A percentile compares a stretch with the other conserved stretches of the same genome.
phyloP scores from a whole-genome alignment of 805 yeast genomes.

The Naumovozyma castellii region DNA sequence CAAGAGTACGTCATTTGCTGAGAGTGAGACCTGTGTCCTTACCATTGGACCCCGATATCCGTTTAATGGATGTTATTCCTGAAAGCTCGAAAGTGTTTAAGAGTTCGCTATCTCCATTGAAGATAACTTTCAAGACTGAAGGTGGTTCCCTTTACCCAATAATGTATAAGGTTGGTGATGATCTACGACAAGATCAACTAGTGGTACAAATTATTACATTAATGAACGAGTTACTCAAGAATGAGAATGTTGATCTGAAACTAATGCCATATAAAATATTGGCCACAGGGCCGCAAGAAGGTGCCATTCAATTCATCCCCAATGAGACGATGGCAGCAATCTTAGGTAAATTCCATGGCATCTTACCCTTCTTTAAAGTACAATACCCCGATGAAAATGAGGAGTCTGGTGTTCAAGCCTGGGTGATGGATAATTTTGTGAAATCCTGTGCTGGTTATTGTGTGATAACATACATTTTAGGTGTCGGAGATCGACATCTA shows the following conservation, averaged over 20 bases:
- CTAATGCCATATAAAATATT: constrained; percentile 82
- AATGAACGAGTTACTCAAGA: constrained; percentile 80
- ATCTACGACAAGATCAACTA: constrained; percentile 89
- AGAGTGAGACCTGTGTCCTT: constrained; percentile 46
- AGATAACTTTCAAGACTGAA: constrained; percentile 61
- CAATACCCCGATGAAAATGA: constrained; percentile 48
- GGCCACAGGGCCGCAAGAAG: constrained; percentile 86
- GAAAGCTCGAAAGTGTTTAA: constrained; percentile 82
- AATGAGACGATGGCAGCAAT: constrained; percentile 82
- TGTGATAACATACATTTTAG: constrained; percentile 86
- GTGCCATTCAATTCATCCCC: constrained; percentile 90
- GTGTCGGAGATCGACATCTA: constrained; percentile 95
- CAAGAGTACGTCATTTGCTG: constrained; percentile 34
- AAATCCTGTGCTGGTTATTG: constrained; percentile 96
- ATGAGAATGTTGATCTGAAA: constrained; percentile 82
- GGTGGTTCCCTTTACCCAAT: constrained; percentile 52
- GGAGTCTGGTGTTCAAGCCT: constrained; percentile 31
- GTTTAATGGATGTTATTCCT: constrained; percentile 66
- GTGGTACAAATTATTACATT: constrained; percentile 87
- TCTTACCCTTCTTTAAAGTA: constrained; percentile 56
- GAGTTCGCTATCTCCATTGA: constrained; percentile 81
- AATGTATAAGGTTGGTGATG: constrained; percentile 93
- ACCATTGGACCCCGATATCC: constrained; percentile 76
- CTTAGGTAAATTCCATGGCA: constrained; percentile 62
- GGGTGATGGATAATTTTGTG: constrained; percentile 87